These are phyloP conservation scores for Mortierella claussenii DNA, from an alignment of 192 early-diverging fungal species.

Conservation along the genomic window DNA sequence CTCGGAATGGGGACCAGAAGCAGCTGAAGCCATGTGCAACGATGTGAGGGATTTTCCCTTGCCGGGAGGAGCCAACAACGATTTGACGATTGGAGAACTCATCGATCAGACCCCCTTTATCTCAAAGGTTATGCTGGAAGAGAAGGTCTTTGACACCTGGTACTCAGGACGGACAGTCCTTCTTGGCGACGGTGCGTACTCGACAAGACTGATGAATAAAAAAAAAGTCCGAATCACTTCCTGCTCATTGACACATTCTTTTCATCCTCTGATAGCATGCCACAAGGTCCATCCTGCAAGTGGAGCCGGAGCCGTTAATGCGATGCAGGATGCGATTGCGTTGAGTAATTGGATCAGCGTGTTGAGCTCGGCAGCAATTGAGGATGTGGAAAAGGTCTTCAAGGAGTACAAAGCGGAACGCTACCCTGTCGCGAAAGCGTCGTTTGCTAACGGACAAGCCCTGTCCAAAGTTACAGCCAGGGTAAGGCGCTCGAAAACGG, in stretches of 20 bases:
- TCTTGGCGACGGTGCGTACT: conserved; percentile 34
- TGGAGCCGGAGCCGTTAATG: conserved; percentile 7
- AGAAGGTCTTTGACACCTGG: conserved; percentile 41
- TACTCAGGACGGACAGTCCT: conserved; percentile 16
- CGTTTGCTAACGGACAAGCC: too few species aligned
- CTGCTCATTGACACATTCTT: too few species aligned
- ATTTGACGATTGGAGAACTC: conserved; percentile 1
- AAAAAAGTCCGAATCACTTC: too few species aligned
- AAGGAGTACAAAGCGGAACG: conserved; percentile 14
- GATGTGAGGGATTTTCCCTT: conserved; percentile 15
- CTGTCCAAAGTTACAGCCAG: too few species aligned
- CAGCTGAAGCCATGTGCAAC: conserved; percentile 8
- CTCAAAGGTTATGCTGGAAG: conserved; percentile 28
- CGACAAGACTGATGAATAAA: too few species aligned
- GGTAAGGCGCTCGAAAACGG: too few species aligned
- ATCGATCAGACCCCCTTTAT: conserved; percentile 16
- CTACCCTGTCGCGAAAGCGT: too few species aligned
- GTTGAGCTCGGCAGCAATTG: background rate
- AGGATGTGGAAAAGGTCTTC: conserved; percentile 7
- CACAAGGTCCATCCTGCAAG: conserved; percentile 9
- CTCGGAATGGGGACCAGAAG: conserved; percentile 5
- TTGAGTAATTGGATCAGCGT: too few species aligned
- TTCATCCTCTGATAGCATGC: background rate
- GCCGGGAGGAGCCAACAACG: background rate
- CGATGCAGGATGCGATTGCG: conserved; percentile 25